Base-by-base conservation (phyloP, 2,329 filamentous ascomycete species). In the Trichoderma atrobrunneum region DNA sequence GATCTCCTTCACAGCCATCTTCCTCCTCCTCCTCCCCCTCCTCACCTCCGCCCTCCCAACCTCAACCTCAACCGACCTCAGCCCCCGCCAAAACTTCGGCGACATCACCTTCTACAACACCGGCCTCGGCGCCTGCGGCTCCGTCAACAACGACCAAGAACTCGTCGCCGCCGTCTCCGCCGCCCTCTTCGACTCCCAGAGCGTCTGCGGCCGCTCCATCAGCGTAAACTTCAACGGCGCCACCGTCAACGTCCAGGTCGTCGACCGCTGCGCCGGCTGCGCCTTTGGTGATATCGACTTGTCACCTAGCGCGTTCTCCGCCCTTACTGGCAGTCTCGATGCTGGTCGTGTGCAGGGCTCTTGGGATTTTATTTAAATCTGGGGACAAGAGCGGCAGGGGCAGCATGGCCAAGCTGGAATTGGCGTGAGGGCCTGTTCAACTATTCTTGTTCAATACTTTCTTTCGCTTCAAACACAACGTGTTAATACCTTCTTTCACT, bases 111-210 rank as follows among this genome's bases (percentile, higher is more conserved):
- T 90, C 82, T 95, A 92, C 79, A 82, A 83, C 26, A 88, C 91
- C 0, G 84, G 80, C 3, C 84, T 93, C 4, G 92, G 93, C 18
- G 90, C 92, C 0, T 95, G 93, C 78, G 93, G 92, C 7, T 80
- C 86, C 56, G 84, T 82, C 2, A 89, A 87, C 69, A 80, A 78
- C 1, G 82, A 85, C 10, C 81, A 79, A 7, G 90, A 94, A 71
- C 78, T 86, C 71, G 87, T 95, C 56, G 91, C 88, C 54, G 88
- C 92, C 1, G 85, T 95, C 0, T 91, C 90, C 3, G 87, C 91
- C 76, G 78, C 85, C n/a, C 78, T 92, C 5, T 95, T 89, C 78
- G 91, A 94, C 78, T 85, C 88, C 0, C 84, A 84, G 1, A 81
- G 82, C 6, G 78, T 82, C 1, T 95, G 93, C 77, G 90, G 90